Evolutionary conservation across 495 filamentous ascomycete genomes (phyloP), one percentile per base, ranked within the genome.

Genomic region (Penicillium bialowiezense): DNA sequence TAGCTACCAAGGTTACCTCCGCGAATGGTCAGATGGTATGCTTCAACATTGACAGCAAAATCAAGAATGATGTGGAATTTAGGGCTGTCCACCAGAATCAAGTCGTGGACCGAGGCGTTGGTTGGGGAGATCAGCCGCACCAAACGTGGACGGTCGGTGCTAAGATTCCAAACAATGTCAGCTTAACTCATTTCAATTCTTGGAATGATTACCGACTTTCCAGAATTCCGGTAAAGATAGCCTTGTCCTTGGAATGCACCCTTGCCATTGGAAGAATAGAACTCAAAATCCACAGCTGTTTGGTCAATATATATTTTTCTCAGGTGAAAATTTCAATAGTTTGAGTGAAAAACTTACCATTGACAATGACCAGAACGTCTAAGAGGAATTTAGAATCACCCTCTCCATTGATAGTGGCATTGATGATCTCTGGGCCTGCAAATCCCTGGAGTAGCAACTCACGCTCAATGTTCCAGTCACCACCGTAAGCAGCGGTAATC

Each of bases 201-300:
- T 5, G 4, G 14, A 38, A 38, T 38, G 18, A 5, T 4, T 19
- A 41, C 45, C 35, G 9, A 64, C 60, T 64, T 60, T 26, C 60
- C 52, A 2, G 51, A 33, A 19, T 56, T 60, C 9, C 70, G 62
- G 19, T 64, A 68, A 28, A 67, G 35, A 51, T 76, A 78, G 1
- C 74, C 72, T 31, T 74, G 60, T 4, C 74, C 73, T 50, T 78
- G 69, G 24, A 76, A 67, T 7, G 74, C 71, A 7, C 73, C 73
- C 17, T 54, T 49, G 3, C 65, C 69, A 39, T 68, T 76, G 28
- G 58, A 61, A 5, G 63, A 69, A 51, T 64, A 76, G 20, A 77
- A 59, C 48, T 77, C 74, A 41, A 76, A 69, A 48, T 77, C 71
- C 18, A 64, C 52, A 20, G 60, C 60, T 64, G 7, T 34, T 13